Percentiles rank a stretch among this genome's conserved stretches.
Conservation (phyloP, 176 grass and related monocot species). For the Puya raimondii region DNA sequence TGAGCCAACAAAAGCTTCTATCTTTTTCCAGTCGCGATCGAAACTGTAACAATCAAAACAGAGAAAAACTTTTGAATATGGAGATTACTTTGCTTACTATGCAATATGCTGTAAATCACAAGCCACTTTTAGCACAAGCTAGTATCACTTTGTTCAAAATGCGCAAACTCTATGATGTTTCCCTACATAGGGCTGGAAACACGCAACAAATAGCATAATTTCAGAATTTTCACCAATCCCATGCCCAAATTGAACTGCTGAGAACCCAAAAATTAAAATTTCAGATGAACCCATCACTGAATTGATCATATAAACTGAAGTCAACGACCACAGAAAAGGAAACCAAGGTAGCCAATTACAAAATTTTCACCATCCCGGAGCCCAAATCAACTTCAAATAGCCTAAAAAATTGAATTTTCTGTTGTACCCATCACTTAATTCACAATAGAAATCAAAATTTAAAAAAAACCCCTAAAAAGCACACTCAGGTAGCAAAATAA, state of each 20-base stretch:
- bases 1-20: conserved; percentile 72
- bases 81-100: not conserved
- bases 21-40: conserved; percentile 91
- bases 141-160: not conserved
- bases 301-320: no score
- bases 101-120: not conserved
- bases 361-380: not conserved
- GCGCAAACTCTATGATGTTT: not conserved
- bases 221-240: no score
- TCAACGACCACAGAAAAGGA: no score
- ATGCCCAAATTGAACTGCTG: no score
- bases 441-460: not conserved
- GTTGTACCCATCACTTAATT: not conserved
- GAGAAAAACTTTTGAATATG: not conserved
- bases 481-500: no score
- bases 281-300: no score
- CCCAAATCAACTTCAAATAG: not conserved
- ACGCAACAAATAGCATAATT: no score
- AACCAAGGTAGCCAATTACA: not conserved
- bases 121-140: not conserved
- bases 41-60: conserved; percentile 44
- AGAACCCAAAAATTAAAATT: no score
- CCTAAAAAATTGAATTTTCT: not conserved
- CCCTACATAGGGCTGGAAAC: no score
- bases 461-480: no score